A percentile compares a stretch with the other conserved stretches of the same genome.
These are phyloP conservation scores for Tripidium arundinaceum DNA, from an alignment of 202 grass and related monocot genomes.

Conservation along the genomic window DNA sequence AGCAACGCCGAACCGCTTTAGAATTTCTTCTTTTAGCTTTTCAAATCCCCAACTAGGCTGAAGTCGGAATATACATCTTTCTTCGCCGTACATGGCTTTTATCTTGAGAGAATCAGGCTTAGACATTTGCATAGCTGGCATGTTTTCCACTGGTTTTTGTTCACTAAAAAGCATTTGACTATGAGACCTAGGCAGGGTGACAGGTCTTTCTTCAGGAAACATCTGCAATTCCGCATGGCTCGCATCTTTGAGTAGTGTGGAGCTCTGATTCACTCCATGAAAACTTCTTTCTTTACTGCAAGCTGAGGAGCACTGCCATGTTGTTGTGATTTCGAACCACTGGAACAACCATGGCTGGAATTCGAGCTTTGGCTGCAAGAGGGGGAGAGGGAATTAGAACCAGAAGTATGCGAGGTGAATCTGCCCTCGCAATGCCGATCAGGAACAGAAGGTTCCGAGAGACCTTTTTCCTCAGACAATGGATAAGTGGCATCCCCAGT, in stretches of 20 bases:
- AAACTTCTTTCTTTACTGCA: constrained; percentile 48
- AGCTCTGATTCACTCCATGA: constrained; percentile 50
- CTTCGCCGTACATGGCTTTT: constrained; percentile 76
- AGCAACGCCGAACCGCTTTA: constrained; percentile 56
- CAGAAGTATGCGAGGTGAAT: constrained; percentile 44
- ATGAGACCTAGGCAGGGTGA: constrained; percentile 18
- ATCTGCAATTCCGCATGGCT: constrained; percentile 31
- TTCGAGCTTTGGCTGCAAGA: constrained; percentile 67
- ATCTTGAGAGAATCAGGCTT: constrained; percentile 60
- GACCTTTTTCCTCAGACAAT: constrained; percentile 53
- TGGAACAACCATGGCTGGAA: constrained; percentile 58
- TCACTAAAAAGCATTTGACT: constrained; percentile 45
- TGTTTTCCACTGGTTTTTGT: constrained; percentile 33
- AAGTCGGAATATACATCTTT: constrained; percentile 79
- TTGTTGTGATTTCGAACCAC: constrained; percentile 44
- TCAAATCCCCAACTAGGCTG: constrained; percentile 58
- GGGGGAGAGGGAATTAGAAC: constrained; percentile 65
- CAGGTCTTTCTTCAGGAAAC: constrained; percentile 39
- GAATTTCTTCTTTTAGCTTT: constrained; percentile 70
- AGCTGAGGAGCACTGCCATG: constrained; percentile 21
- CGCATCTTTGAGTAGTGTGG: constrained; percentile 12
- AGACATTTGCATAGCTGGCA: constrained; percentile 20
- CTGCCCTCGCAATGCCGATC: constrained; percentile 31
- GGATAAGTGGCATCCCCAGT: constrained; percentile 31
- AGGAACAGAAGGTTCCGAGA: constrained; percentile 35